Conservation (phyloP, 441 rosid species). For the Brassica balearica region DNA sequence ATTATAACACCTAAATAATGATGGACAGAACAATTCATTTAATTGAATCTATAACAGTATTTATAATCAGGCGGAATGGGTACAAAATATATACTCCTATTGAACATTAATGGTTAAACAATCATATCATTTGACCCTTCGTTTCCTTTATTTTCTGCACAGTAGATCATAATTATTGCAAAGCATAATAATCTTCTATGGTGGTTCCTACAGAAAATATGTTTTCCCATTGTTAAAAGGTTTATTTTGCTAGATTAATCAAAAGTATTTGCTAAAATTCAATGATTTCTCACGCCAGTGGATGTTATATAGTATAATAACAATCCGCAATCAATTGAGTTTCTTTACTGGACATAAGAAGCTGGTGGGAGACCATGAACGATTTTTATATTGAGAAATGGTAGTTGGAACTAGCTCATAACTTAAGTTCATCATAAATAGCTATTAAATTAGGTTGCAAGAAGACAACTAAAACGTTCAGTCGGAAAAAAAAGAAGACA, state of each 20-base stretch:
- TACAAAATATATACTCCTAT: neutral
- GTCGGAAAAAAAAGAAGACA: too few species aligned
- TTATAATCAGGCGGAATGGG: neutral
- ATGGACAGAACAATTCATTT: neutral
- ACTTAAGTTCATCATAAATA: neutral
- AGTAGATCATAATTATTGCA: neutral
- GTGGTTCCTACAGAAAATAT: neutral
- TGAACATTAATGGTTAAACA: neutral
- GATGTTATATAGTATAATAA: neutral
- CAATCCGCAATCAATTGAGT: neutral
- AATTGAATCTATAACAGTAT: neutral
- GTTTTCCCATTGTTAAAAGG: neutral
- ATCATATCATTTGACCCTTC: neutral
- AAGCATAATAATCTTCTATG: neutral
- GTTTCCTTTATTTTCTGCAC: conserved; percentile 1
- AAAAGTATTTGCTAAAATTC: neutral
- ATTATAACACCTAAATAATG: neutral
- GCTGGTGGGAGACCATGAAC: neutral
- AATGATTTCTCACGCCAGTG: neutral
- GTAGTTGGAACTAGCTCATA: neutral
- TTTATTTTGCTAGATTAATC: neutral
- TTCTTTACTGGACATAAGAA: neutral
- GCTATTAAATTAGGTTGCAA: neutral
- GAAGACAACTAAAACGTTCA: neutral
- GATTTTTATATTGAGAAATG: neutral